phyloP scores from a whole-genome alignment of 768 basidiomycete genomes.

The Cystobasidium onofrii region DNA sequence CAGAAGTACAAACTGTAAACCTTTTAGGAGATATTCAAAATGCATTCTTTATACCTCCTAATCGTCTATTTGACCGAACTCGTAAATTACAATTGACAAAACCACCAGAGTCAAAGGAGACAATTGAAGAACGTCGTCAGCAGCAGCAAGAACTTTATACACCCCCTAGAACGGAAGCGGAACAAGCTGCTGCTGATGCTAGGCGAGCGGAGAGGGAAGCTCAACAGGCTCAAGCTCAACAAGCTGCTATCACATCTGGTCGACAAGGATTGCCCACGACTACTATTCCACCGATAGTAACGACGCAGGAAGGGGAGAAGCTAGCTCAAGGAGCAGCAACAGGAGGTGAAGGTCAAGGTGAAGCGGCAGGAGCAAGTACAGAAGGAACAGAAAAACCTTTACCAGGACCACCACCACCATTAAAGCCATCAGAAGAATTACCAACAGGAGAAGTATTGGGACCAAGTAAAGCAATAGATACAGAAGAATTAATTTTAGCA shows the following conservation, averaged over 20 bases:
- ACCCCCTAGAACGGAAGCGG: neutral
- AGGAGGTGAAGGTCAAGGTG: neutral
- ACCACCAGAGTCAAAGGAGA: slow-evolving; percentile 6
- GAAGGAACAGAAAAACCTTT: slow-evolving; percentile 10
- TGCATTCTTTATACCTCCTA: slow-evolving; percentile 32
- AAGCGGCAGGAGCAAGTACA: neutral
- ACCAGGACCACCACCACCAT: slow-evolving; percentile 12
- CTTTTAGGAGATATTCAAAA: slow-evolving; percentile 30
- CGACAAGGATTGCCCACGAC: neutral
- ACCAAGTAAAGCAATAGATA: slow-evolving; percentile 9
- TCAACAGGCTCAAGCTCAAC: neutral
- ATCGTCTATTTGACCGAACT: slow-evolving; percentile 15
- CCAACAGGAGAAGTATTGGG: slow-evolving; percentile 72
- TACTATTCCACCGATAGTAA: neutral
- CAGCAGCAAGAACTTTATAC: neutral
- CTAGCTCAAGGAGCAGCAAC: neutral
- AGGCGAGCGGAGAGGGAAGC: neutral
- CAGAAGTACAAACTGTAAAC: slow-evolving; percentile 28
- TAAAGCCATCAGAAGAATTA: slow-evolving; percentile 63
- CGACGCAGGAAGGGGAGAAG: neutral
- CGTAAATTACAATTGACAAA: slow-evolving; percentile 26
- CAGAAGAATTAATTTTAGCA: neutral
- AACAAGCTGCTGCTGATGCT: neutral
- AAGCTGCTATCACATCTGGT: neutral
- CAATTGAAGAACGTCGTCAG: neutral